Base-by-base conservation (phyloP, 768 basidiomycete genomes). In the Collybia sordida region DNA sequence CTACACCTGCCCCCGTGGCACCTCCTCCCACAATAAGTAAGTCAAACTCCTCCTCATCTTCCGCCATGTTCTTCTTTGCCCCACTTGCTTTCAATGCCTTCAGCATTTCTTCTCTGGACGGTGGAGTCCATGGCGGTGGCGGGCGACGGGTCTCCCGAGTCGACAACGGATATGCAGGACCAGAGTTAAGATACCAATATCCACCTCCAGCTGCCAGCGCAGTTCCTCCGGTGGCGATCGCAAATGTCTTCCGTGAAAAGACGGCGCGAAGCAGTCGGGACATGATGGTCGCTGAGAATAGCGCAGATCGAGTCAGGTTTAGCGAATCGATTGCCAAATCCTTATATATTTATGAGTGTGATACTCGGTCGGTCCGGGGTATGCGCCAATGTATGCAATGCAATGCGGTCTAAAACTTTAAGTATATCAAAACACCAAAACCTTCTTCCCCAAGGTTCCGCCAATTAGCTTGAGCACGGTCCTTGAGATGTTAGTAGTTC, bases 1-100 rank as follows among this genome's bases (percentile, higher is more conserved):
- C 96, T n/a, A 94, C 88, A 36, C 97, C 96, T 0, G 94, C 90
- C 43, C 96, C 96, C 1, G 94, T 98, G 4, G 96, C 96, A 17
- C 96, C 96, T 34, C 96, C 95, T 22, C 95, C 96, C 25, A 98
- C 85, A 57, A 98, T 73, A 42, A 95, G 70, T 23, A 94, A 59
- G 67, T 95, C 93, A 54, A 90, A 90, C 43, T 81, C 79, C 12
- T 82, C 77, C 17, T 77, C 73, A 1, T 72, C 72, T 2, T 64
- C 52, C 6, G 55, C 48, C 0, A 42, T 27, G n/a, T 44, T 54
- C 37, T 44, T 53, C 31, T 55, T 56, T 4, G 56, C 50, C 11
- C 68, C 71, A 0, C 81, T 78, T 2, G 73, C 74, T 59, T 72
- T 79, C 15, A 92, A 76, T 1, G 74, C 63, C 14, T 75, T 69